phyloP scores from a whole-genome alignment of 176 grass and related monocot genomes.

The Aechmea fasciata region DNA sequence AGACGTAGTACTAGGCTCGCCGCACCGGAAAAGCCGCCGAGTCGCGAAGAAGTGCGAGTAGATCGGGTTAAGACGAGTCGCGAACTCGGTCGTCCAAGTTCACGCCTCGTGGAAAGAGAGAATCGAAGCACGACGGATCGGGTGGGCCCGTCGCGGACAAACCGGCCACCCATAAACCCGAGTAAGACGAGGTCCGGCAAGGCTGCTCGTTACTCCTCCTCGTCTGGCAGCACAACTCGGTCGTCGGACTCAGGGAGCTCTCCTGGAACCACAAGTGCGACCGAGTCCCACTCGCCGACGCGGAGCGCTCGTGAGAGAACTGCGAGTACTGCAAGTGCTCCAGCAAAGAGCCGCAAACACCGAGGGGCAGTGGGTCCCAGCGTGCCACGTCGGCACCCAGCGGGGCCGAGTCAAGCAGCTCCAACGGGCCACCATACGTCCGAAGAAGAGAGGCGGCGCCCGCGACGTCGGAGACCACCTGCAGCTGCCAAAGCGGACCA shows the following conservation, averaged over 20 bases:
- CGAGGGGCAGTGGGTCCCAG: background rate
- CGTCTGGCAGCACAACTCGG: slow-evolving; percentile 2
- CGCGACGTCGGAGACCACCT: background rate
- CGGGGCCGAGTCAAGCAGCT: background rate
- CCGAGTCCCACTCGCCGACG: background rate
- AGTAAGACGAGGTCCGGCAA: background rate
- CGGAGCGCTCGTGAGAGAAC: background rate
- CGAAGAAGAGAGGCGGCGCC: background rate
- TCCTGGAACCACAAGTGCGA: background rate
- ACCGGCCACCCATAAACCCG: background rate
- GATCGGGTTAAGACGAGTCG: too few species aligned
- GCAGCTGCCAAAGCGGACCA: too few species aligned
- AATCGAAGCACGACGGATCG: too few species aligned
- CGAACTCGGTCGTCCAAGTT: background rate
- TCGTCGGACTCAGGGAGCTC: slow-evolving; percentile 1
- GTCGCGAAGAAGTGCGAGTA: background rate
- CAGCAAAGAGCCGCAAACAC: background rate
- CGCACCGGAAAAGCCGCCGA: background rate
- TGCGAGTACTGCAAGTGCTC: background rate
- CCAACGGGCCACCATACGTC: background rate
- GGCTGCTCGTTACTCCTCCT: too few species aligned
- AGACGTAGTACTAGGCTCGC: background rate
- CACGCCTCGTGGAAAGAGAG: too few species aligned
- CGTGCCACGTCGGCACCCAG: background rate
- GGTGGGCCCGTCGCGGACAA: background rate